These are phyloP conservation scores for Saccharomycopsis vini DNA, from an alignment of 805 yeast genomes.

Conservation along the genomic window DNA sequence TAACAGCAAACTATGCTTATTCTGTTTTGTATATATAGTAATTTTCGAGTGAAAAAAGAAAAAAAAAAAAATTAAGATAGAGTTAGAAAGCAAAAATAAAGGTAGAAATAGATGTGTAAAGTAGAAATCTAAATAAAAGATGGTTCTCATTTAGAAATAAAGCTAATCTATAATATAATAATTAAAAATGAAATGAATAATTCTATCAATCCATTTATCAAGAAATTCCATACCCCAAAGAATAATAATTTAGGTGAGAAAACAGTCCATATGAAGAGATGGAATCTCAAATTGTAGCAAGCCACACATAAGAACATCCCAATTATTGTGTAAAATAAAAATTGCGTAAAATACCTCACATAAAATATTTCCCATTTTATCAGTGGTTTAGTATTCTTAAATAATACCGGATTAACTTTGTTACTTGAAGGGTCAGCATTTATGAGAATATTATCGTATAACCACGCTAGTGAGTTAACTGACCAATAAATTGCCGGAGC, in stretches of 20 bases:
- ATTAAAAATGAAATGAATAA: background rate
- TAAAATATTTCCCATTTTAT: conserved; percentile 30
- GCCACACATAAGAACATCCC: conserved; percentile 55
- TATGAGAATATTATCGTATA: conserved; percentile 20
- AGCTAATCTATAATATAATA: background rate
- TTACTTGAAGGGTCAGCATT: background rate
- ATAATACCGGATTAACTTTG: background rate
- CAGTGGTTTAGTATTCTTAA: conserved; percentile 3
- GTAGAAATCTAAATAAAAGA: background rate
- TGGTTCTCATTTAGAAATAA: no score
- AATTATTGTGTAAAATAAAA: conserved; percentile 50
- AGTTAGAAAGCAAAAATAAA: background rate
- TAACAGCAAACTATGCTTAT: no score
- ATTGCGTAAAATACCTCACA: conserved; percentile 29
- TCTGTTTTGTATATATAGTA: background rate
- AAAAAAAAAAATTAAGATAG: no score
- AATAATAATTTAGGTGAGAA: conserved; percentile 88
- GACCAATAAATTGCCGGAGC: conserved; percentile 78
- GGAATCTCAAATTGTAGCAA: conserved; percentile 69
- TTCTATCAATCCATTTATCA: conserved; percentile 12
- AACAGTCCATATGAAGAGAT: conserved; percentile 94
- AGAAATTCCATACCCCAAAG: conserved; percentile 57
- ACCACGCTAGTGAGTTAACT: conserved; percentile 34
- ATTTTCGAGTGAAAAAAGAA: background rate
- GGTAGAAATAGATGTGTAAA: background rate